These are phyloP conservation scores for Crataegus laevigata DNA, from an alignment of 306 rosid species.

Conservation along the genomic window DNA sequence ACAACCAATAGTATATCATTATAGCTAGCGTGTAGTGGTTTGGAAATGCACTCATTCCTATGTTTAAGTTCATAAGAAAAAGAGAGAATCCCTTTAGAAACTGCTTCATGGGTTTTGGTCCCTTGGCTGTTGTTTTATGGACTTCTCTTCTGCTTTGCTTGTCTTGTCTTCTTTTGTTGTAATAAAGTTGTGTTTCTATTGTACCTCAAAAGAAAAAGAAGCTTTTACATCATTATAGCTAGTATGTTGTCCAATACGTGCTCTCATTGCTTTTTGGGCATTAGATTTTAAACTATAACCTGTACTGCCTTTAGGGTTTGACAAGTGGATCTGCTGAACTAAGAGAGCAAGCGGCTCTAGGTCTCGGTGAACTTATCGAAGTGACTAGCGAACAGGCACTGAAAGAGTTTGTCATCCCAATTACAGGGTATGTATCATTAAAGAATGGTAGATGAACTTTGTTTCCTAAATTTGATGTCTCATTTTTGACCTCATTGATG, in stretches of 20 bases:
- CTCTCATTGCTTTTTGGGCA: neutral
- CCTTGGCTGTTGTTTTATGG: neutral
- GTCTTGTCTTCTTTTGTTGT: neutral
- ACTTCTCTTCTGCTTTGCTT: neutral
- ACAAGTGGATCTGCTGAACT: conserved; percentile 91
- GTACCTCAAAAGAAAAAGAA: neutral
- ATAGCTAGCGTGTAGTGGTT: neutral
- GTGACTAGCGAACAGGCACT: conserved; percentile 84
- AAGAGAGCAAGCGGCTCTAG: conserved; percentile 96
- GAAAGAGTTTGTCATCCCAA: conserved; percentile 85
- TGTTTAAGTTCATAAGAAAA: neutral
- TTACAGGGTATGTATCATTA: conserved; percentile 66
- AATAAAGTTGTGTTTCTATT: neutral
- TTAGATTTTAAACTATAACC: conserved; percentile 9
- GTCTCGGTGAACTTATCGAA: conserved; percentile 94
- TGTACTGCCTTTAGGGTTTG: conserved; percentile 49
- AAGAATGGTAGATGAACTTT: neutral
- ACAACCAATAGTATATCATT: neutral
- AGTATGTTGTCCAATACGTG: no score
- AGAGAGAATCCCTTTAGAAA: neutral
- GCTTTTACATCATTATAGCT: no score
- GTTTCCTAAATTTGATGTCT: neutral
- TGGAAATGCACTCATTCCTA: neutral
- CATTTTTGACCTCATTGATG: neutral
- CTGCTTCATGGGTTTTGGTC: neutral